phyloP scores from a whole-genome alignment of 345 rosid genomes.

The Cardamine resedifolia region DNA sequence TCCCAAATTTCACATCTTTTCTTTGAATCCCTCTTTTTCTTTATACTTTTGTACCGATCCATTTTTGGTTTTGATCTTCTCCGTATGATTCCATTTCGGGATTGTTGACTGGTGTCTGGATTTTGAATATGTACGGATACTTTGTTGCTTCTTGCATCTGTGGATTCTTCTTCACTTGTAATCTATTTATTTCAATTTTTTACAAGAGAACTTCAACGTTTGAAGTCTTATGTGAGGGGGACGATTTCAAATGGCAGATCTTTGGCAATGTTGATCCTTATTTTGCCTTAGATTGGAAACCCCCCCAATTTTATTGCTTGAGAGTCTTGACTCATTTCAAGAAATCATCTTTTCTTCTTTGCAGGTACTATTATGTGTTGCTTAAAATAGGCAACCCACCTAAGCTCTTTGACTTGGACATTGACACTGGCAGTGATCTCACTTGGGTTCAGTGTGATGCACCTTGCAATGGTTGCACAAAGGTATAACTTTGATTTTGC shows the following conservation, averaged over 20 bases:
- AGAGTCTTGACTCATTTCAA: neutral
- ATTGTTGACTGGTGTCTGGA: neutral
- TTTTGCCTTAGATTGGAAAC: neutral
- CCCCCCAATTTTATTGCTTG: conserved; percentile 8
- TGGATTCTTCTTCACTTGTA: neutral
- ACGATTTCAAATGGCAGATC: neutral
- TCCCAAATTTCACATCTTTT: conserved; percentile 6
- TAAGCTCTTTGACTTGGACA: conserved; percentile 75
- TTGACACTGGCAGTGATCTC: conserved; percentile 94
- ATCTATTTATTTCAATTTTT: neutral
- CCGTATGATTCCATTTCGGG: neutral
- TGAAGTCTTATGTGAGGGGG: neutral
- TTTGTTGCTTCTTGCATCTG: conserved; percentile 3
- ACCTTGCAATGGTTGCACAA: conserved; percentile 79
- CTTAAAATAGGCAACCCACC: conserved; percentile 73
- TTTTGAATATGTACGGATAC: neutral
- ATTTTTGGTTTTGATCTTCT: conserved; percentile 8
- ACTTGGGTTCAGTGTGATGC: conserved; percentile 99
- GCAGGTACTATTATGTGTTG: conserved; percentile 70
- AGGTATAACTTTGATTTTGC: conserved; percentile 46
- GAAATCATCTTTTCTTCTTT: neutral
- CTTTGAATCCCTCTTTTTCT: neutral
- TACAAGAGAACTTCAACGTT: neutral
- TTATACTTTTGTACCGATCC: neutral
- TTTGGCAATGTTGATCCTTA: conserved; percentile 14